These are phyloP conservation scores for Penicillium griseofulvum DNA, from an alignment of 2,329 filamentous ascomycete species.

Conservation along the genomic window DNA sequence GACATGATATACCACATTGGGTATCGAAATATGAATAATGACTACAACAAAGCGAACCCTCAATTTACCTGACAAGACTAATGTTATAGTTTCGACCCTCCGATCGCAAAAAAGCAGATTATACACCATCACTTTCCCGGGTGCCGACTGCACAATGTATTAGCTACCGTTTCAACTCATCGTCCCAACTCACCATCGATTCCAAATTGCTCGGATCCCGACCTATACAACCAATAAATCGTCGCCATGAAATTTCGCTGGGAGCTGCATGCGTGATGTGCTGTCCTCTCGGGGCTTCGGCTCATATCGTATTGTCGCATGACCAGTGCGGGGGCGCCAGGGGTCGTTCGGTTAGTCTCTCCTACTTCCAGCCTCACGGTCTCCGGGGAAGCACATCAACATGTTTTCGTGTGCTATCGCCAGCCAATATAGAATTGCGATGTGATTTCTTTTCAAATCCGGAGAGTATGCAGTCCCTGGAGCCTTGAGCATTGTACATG, in stretches of 20 bases:
- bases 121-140: not conserved
- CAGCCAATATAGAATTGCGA: not conserved
- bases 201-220: not conserved
- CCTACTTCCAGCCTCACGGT: not conserved
- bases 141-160: not conserved
- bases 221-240: not conserved
- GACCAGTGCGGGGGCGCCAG: not conserved
- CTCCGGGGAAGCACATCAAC: not conserved
- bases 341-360: not conserved
- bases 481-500: not conserved
- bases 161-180: not conserved
- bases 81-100: not conserved
- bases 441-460: not conserved
- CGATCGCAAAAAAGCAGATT: not conserved
- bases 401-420: not conserved
- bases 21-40: not conserved
- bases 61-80: not conserved
- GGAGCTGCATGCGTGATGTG: not conserved
- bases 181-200: not conserved
- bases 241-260: too few species aligned
- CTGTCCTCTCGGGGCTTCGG: not conserved
- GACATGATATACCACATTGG: not conserved
- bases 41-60: not conserved
- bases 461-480: not conserved
- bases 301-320: not conserved